Percentiles rank a stretch among this genome's conserved stretches.
Evolutionary conservation across 2,329 filamentous ascomycete species (phyloP).

Genomic region (Metarhizium humberi): DNA sequence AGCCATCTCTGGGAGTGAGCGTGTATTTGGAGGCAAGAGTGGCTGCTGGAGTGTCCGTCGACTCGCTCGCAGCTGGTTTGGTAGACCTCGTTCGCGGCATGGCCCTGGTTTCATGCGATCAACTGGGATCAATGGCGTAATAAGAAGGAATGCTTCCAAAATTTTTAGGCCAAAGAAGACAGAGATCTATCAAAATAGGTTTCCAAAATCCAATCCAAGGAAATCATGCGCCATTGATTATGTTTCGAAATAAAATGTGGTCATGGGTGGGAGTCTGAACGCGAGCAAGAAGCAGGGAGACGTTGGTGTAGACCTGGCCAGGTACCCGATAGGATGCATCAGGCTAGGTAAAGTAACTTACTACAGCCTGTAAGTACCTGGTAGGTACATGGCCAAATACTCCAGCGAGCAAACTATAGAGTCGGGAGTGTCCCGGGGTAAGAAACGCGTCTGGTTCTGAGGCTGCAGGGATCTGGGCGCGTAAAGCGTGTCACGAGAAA

Average conservation of each 20-base stretch:
- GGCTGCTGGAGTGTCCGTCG: conserved; percentile 17
- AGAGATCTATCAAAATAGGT: neutral
- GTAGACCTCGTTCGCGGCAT: conserved; percentile 44
- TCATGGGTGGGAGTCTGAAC: neutral
- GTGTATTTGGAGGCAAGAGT: conserved; percentile 26
- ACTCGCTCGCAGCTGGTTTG: conserved; percentile 19
- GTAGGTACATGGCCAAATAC: too few species aligned
- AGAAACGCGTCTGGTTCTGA: too few species aligned
- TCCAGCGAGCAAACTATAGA: too few species aligned
- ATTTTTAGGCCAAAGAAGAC: neutral
- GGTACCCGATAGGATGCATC: too few species aligned
- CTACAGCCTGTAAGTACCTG: too few species aligned
- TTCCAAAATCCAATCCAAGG: neutral
- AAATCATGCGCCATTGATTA: neutral
- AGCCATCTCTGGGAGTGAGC: conserved; percentile 29
- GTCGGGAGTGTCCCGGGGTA: too few species aligned
- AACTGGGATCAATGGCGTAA: neutral
- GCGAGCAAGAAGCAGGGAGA: too few species aligned
- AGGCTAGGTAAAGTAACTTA: too few species aligned
- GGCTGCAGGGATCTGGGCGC: conserved; percentile 1
- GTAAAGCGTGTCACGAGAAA: conserved; percentile 7
- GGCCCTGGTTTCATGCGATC: neutral
- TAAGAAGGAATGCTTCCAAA: neutral
- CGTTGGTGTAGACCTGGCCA: too few species aligned
- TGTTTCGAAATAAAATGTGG: neutral